These are phyloP conservation scores for Dothiorella sarmentorum DNA, from an alignment of 2,329 filamentous ascomycete genomes.

Conservation along the genomic window DNA sequence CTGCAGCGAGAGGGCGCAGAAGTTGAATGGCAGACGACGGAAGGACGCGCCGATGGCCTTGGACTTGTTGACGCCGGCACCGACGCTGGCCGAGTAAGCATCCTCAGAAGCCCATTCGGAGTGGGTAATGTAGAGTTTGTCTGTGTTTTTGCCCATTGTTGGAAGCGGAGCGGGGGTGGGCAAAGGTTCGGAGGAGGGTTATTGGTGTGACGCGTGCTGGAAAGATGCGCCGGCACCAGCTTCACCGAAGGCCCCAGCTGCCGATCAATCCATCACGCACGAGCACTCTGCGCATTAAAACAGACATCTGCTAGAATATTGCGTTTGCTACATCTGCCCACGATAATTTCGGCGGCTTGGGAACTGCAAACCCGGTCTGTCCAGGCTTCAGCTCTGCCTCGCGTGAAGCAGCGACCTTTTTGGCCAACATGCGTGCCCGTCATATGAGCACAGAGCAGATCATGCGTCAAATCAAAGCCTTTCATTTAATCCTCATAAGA, in stretches of 20 bases:
- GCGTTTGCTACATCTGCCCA: no score
- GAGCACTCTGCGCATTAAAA: no score
- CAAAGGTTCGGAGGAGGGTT: background rate
- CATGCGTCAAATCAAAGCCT: background rate
- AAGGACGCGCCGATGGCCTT: constrained; percentile 62
- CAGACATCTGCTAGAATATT: no score
- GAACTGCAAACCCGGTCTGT: background rate
- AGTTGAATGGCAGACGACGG: constrained; percentile 92
- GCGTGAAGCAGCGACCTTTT: background rate
- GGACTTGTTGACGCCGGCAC: constrained; percentile 59
- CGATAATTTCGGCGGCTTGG: background rate
- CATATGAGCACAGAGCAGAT: background rate
- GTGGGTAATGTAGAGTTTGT: constrained; percentile 72
- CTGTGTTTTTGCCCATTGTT: constrained; percentile 39
- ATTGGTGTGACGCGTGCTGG: background rate
- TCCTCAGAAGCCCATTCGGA: constrained; percentile 95
- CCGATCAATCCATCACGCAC: background rate
- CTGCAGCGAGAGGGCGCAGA: constrained; percentile 92
- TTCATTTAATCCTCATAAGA: constrained; percentile 8
- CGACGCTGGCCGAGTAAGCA: constrained; percentile 77
- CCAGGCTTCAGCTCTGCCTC: background rate
- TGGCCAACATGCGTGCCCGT: background rate
- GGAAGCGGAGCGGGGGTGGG: background rate
- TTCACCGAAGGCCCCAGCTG: background rate
- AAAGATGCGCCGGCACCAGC: background rate